Evolutionary conservation across 2,329 filamentous ascomycete species (phyloP), one percentile per base, ranked within the genome.

Genomic region (Colletotrichum sp.): DNA sequence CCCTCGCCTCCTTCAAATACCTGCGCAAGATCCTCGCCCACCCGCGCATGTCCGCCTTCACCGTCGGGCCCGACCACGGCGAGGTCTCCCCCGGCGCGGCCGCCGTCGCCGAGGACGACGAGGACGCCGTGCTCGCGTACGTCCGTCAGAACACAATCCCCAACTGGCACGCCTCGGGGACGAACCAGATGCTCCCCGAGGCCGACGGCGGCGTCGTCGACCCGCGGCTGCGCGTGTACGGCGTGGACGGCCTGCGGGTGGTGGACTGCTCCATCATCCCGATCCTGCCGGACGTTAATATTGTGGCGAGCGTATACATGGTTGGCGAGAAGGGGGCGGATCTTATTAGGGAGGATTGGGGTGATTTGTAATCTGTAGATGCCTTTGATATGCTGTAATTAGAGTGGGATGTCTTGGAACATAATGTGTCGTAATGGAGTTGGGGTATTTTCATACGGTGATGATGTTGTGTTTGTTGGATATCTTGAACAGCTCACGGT

Each of bases 161-260:
- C 75, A 83, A 67, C 61, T 83, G n/a, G 80, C 89, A 91, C 79
- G 85, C 87, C 0, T 81, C 84, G 4, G 88, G 90, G 15, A 90
- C 87, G n/a, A 85, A 86, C 60, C 85, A 87, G 32, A 90, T 90
- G 89, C 81, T 87, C 69, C 87, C 87, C 4, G 79, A 81, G 28
- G 57, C 70, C 5, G 72, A 74, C 15, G 71, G 70, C 5, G 80
- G 77, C 7, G 79, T 79, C 15, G 68, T 76, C 10, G 77, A 78
- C 30, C 73, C 81, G 13, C 83, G 84, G 80, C 82, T 86, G 52
- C 88, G 86, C 77, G 78, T 92, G 4, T 90, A 92, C 79, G 85
- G 92, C 5, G 90, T 91, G 0, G 90, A 92, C 78, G 88, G 86
- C 55, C 80, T 90, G 52, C 83, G 88, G 13, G 81, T 89, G 26